Evolutionary conservation across 2,329 filamentous ascomycete genomes (phyloP).

Genomic region (Periconia macrospinosa): DNA sequence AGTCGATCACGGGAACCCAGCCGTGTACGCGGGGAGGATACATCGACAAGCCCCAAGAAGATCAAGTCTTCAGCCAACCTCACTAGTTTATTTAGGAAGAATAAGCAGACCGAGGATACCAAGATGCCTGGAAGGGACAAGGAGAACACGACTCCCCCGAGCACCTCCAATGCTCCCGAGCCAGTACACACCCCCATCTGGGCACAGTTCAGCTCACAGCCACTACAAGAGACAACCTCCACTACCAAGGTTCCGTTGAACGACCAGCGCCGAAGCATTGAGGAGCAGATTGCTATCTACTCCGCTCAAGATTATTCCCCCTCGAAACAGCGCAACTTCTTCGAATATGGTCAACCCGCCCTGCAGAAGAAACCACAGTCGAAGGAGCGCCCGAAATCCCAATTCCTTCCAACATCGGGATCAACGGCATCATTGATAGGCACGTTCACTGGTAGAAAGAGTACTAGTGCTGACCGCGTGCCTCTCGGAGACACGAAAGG

Average conservation of each 20-base stretch:
- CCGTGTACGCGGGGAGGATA: constrained; percentile 28
- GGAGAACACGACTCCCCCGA: constrained; percentile 73
- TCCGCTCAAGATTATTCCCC: constrained; percentile 63
- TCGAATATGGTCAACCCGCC: constrained; percentile 53
- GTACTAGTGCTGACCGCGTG: constrained; percentile 30
- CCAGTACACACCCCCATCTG: constrained; percentile 71
- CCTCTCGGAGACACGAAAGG: constrained; percentile 38
- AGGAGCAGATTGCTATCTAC: constrained; percentile 61
- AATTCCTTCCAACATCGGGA: constrained; percentile 43
- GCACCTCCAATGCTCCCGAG: constrained; percentile 47
- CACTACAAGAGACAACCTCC: constrained; percentile 30
- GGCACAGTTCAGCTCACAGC: constrained; percentile 65
- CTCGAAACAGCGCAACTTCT: constrained; percentile 64
- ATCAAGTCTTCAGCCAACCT: constrained; percentile 83
- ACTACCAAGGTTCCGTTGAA: constrained; percentile 50
- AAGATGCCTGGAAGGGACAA: constrained; percentile 68
- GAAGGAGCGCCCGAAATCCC: constrained; percentile 56
- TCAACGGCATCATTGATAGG: constrained; percentile 46
- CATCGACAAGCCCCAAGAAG: constrained; percentile 60
- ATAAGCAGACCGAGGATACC: constrained; percentile 68
- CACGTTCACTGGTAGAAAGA: constrained; percentile 41
- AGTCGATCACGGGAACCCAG: constrained; percentile 34
- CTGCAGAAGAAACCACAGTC: constrained; percentile 32
- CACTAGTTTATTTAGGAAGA: constrained; percentile 72
- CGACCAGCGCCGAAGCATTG: constrained; percentile 48